Evolutionary conservation across 139 green algal genomes (phyloP).

Genomic region (Trebouxia sp.): DNA sequence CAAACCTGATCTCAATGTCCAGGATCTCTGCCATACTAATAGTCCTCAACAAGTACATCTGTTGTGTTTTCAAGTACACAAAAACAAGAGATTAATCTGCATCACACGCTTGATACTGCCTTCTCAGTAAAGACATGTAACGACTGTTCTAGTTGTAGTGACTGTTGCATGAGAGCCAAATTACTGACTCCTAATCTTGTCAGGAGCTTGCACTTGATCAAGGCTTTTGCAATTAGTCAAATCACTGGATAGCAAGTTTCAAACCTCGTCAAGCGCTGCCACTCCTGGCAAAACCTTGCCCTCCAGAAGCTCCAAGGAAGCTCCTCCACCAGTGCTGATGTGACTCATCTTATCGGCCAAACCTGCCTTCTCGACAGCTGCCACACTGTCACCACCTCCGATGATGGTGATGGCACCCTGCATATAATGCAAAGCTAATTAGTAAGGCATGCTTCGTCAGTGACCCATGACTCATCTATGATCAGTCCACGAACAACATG

Average conservation of each 20-base stretch:
- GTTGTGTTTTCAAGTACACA: too few species aligned
- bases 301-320: constrained; percentile 98
- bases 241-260: not conserved
- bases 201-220: not conserved
- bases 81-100: not conserved
- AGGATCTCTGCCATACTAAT: too few species aligned
- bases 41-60: too few species aligned
- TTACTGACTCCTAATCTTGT: not conserved
- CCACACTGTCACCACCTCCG: constrained; percentile 95
- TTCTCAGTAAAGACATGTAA: not conserved
- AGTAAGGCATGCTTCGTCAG: too few species aligned
- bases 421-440: too few species aligned
- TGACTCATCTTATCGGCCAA: constrained; percentile 91
- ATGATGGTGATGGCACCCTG: constrained; percentile 92
- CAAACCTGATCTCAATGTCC: too few species aligned
- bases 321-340: constrained; percentile 96
- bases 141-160: not conserved
- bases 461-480: too few species aligned
- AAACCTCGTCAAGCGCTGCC: constrained; percentile 77
- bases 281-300: constrained; percentile 98
- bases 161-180: not conserved
- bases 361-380: constrained; percentile 97
- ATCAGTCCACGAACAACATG: not conserved
- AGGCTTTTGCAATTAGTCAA: not conserved
- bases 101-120: not conserved